Conservation (phyloP, 495 filamentous ascomycete genomes). For the Sphaerosporella brunnea region DNA sequence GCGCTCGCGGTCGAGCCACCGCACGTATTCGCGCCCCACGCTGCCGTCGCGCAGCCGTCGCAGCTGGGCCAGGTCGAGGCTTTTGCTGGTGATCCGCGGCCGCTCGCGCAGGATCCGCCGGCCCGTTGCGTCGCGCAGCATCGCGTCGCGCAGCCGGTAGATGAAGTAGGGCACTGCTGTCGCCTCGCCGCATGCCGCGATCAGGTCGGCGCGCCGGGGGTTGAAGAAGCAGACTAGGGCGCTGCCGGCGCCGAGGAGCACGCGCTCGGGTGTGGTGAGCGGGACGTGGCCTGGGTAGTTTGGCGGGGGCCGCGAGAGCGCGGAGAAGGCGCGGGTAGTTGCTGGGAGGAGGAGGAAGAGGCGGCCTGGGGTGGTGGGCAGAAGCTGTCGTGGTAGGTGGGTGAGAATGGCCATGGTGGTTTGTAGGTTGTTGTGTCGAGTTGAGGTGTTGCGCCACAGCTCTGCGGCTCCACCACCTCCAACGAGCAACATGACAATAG, state of each 20-base stretch:
- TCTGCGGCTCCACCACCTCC: conserved; percentile 6
- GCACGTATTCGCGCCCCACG: conserved; percentile 68
- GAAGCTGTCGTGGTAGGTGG: not conserved
- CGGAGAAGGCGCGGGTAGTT: conserved; percentile 38
- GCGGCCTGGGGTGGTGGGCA: not conserved
- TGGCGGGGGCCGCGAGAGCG: conserved; percentile 61
- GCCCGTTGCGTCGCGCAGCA: conserved; percentile 70
- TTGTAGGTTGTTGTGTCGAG: not conserved
- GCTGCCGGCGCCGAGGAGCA: conserved; percentile 62
- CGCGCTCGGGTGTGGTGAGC: conserved; percentile 57
- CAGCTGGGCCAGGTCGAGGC: conserved; percentile 51
- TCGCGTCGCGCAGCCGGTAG: conserved; percentile 72
- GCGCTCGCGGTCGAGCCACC: conserved; percentile 80
- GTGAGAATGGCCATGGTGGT: not conserved
- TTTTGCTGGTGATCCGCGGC: conserved; percentile 69
- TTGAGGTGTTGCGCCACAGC: not conserved
- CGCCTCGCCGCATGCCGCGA: conserved; percentile 80
- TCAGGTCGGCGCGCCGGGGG: conserved; percentile 71
- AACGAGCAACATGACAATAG: conserved; percentile 7
- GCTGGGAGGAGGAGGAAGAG: not conserved
- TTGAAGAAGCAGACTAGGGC: conserved; percentile 63
- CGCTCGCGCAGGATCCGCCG: conserved; percentile 80
- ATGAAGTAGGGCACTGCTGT: conserved; percentile 93
- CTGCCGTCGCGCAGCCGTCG: conserved; percentile 53
- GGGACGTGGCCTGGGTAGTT: conserved; percentile 89